Base-by-base conservation (phyloP, 352 stramenopile species). In the Phytopythium kandeliae region DNA sequence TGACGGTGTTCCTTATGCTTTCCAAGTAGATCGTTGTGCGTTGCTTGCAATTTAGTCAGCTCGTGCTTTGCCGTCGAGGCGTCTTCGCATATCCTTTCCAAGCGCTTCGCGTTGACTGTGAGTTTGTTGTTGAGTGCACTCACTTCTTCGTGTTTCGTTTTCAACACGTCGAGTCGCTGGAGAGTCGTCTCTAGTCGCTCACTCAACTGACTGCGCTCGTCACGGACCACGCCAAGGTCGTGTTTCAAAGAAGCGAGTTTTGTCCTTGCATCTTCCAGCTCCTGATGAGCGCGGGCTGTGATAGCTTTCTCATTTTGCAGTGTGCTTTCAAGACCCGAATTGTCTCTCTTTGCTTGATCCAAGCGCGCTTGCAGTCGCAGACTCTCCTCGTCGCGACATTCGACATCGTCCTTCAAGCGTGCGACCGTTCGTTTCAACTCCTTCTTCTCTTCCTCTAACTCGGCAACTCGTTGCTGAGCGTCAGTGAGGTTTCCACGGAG, bases 221-320 rank as follows among this genome's bases (percentile, higher is more conserved):
- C 35, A 22, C 22, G 16, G 17, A 22, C 35, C n/a, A 21, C 57
- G 26, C 10, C 51, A 12, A 42, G 16, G 11, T 51, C 30, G 1
- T 21, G 33, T 15, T 17, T 24, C 17, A 65, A 22, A 15, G 31
- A 28, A 16, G 57, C 21, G 3, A 22, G 37, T 0, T 54, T 54
- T 28, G 54, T 35, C 16, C 54, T 25, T 34, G 61, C 26, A 10
- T 48, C 35, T 26, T 61, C 40, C 12, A 73, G 21, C 16, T 76
- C 57, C 2, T 50, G 31, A 5, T 62, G 52, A n/a, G 64, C 48
- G 11, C 30, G 30, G 25, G 50, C 25, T n/a, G 46, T 21, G 28
- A 55, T 47, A 5, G 54, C 11, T 1, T 19, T 46, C 31, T 53
- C 48, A 12, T 57, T 34, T 33, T 38, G 58, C 8, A 57, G 26